These are phyloP conservation scores for Aegilops umbellulata DNA, from an alignment of 176 grass and related monocot genomes.

Conservation along the genomic window DNA sequence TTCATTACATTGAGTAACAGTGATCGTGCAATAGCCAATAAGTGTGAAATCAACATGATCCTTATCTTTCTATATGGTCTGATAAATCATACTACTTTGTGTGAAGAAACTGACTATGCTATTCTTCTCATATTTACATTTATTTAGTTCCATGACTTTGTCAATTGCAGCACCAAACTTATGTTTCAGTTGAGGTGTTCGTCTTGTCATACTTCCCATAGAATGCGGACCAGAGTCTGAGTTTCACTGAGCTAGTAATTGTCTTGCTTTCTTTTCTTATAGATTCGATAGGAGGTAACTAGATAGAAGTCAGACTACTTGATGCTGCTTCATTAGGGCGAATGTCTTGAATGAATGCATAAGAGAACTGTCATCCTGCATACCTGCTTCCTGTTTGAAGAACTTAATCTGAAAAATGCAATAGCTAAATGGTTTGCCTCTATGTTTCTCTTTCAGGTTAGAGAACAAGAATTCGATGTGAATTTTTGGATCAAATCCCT, in stretches of 20 bases:
- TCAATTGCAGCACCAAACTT: neutral
- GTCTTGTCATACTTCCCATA: neutral
- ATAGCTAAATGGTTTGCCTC: constrained; percentile 1
- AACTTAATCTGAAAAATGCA: neutral
- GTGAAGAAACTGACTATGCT: neutral
- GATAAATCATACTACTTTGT: neutral
- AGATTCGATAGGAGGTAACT: neutral
- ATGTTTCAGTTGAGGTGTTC: neutral
- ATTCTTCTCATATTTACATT: neutral
- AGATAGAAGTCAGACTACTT: neutral
- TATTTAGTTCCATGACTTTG: neutral
- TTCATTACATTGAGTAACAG: neutral
- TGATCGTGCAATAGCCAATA: neutral
- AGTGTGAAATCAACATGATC: neutral
- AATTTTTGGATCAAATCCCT: constrained; percentile 71
- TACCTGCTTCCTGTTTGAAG: neutral
- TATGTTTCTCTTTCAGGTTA: constrained; percentile 61
- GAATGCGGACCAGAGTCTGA: neutral
- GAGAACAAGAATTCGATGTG: constrained; percentile 84
- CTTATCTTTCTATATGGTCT: neutral
- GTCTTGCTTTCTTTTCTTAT: neutral
- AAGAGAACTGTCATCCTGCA: neutral
- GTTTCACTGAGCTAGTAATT: neutral
- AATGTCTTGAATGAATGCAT: constrained; percentile 17
- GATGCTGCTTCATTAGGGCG: neutral